These are phyloP conservation scores for Hypericum androsaemum DNA, from an alignment of 345 rosid genomes.

Conservation along the genomic window DNA sequence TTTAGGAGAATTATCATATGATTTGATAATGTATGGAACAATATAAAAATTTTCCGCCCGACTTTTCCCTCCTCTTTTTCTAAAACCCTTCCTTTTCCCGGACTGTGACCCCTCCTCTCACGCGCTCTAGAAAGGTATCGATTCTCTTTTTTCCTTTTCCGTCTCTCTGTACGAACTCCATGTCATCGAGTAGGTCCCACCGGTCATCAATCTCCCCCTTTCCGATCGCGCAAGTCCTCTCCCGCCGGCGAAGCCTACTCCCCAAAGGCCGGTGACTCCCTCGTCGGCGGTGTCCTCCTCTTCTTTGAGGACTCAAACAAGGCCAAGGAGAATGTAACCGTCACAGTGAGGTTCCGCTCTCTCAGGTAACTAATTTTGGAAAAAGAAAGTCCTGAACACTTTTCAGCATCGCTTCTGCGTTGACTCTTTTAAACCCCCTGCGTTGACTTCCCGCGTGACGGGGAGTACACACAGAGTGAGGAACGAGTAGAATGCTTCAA, in stretches of 20 bases:
- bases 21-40: too few species aligned
- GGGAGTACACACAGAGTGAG: constrained; percentile 57
- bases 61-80: background rate
- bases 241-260: constrained; percentile 17
- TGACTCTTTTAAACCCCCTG: background rate
- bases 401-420: background rate
- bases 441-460: constrained; percentile 28
- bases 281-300: constrained; percentile 30
- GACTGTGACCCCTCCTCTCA: background rate
- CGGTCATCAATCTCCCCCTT: constrained; percentile 69
- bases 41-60: too few species aligned
- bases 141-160: background rate
- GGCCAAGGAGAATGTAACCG: constrained; percentile 64
- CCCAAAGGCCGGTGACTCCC: constrained; percentile 40
- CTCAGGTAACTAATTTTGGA: constrained; percentile 52
- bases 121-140: too few species aligned
- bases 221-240: constrained; percentile 68
- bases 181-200: constrained; percentile 52
- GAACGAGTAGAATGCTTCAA: constrained; percentile 56
- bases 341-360: constrained; percentile 36
- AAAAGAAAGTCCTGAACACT: too few species aligned
- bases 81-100: constrained; percentile 5
- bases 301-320: constrained; percentile 35
- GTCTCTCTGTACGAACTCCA: too few species aligned
- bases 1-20: too few species aligned